A percentile compares a stretch with the other conserved stretches of the same genome.
phyloP scores from a whole-genome alignment of 1,139 yeast genomes.

The Geotrichum histeridarum region DNA sequence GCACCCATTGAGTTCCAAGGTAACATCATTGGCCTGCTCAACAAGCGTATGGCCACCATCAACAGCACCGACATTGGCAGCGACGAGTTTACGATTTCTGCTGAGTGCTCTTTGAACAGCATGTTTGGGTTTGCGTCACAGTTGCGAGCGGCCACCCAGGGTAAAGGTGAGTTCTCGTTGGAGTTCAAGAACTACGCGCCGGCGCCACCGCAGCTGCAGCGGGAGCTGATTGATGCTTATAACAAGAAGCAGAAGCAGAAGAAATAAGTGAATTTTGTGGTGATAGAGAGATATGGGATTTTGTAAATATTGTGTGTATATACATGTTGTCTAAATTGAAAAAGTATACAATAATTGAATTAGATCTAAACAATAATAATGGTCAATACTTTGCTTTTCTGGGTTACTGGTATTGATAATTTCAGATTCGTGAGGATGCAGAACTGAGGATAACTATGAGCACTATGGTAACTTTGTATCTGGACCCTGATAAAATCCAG shows the following conservation, averaged over 20 bases:
- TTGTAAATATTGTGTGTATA: too few relatives aligned
- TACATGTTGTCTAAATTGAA: too few relatives aligned
- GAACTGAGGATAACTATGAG: too few relatives aligned
- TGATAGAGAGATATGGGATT: too few relatives aligned
- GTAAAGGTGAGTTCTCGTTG: constrained; percentile 95
- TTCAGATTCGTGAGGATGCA: too few relatives aligned
- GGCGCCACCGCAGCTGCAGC: constrained; percentile 85
- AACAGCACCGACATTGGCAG: constrained; percentile 89
- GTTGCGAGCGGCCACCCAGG: constrained; percentile 94
- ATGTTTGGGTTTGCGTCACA: constrained; percentile 96
- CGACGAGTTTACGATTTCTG: constrained; percentile 88
- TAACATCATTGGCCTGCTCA: constrained; percentile 80
- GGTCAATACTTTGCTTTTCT: too few relatives aligned
- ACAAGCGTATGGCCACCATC: constrained; percentile 88
- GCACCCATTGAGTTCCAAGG: constrained; percentile 98
- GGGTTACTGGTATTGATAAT: too few relatives aligned
- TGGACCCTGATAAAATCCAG: too few relatives aligned
- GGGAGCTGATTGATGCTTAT: constrained; percentile 80
- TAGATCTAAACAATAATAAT: too few relatives aligned
- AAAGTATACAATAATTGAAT: too few relatives aligned
- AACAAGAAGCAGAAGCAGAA: constrained; percentile 48
- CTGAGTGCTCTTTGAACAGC: constrained; percentile 91
- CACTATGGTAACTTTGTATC: too few relatives aligned
- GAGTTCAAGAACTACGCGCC: constrained; percentile 93
- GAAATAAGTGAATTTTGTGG: constrained; percentile 11